Evolutionary conservation across 345 rosid genomes (phyloP).

Genomic region (Eucalyptus curtisii): DNA sequence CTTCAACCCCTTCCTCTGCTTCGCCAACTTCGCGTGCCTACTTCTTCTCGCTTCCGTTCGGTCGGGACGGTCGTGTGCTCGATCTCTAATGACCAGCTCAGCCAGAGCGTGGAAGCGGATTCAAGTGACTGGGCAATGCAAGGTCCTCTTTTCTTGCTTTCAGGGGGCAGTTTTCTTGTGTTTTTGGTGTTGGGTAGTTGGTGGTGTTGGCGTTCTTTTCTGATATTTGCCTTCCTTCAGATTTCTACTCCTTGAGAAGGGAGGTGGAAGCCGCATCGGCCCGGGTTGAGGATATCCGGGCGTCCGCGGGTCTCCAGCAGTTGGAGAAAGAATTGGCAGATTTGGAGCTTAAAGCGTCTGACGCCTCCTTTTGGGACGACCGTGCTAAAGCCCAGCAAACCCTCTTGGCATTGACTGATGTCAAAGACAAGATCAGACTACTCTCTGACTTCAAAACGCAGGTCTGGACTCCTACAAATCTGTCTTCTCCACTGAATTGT

Average conservation of each 20-base stretch:
- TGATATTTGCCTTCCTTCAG: slow-evolving; percentile 18
- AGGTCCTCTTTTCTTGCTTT: slow-evolving; percentile 22
- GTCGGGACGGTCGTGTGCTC: slow-evolving; percentile 26
- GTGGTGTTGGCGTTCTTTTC: not conserved
- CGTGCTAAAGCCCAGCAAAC: slow-evolving; percentile 69
- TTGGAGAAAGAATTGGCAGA: slow-evolving; percentile 43
- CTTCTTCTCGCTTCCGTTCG: not conserved
- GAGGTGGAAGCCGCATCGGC: slow-evolving; percentile 62
- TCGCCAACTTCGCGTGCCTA: not conserved
- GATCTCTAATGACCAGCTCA: slow-evolving; percentile 39
- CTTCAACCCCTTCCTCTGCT: not conserved
- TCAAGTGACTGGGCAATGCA: slow-evolving; percentile 68
- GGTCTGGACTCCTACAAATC: slow-evolving; percentile 16
- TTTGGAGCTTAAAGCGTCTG: slow-evolving; percentile 60
- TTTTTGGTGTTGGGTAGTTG: not conserved
- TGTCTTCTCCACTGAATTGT: not conserved
- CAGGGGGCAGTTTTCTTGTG: not conserved
- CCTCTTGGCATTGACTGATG: slow-evolving; percentile 60
- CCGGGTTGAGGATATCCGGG: slow-evolving; percentile 63
- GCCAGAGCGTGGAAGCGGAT: slow-evolving; percentile 22
- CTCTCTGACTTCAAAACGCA: slow-evolving; percentile 61
- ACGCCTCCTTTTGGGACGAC: slow-evolving; percentile 81
- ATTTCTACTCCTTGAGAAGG: slow-evolving; percentile 68
- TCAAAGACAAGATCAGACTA: slow-evolving; percentile 47
- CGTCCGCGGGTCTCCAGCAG: slow-evolving; percentile 38